These are phyloP conservation scores for sweet orange (Citrus sinensis) DNA, from an alignment of 345 rosid genomes.

Conservation along the genomic window DVS_A1.0 CM039162.1:24924501-24925000, in stretches of 20 bases:
- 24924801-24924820: neutral
- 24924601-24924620: no score
- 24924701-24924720: neutral
- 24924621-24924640: neutral
- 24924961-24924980: constrained; percentile 3
- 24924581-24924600: no score
- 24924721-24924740: neutral
- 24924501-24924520: no score
- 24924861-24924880: no score
- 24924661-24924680: neutral
- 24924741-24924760: neutral
- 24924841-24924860: neutral
- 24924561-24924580: no score
- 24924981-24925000: neutral
- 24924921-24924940: neutral
- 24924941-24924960: neutral
- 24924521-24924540: no score
- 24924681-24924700: neutral
- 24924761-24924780: neutral
- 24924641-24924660: neutral
- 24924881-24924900: no score
- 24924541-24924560: no score
- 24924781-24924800: neutral
- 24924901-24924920: neutral
- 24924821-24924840: neutral